Evolutionary conservation across 345 rosid species (phyloP).

Genomic region (Schrenkiella parvula): DNA sequence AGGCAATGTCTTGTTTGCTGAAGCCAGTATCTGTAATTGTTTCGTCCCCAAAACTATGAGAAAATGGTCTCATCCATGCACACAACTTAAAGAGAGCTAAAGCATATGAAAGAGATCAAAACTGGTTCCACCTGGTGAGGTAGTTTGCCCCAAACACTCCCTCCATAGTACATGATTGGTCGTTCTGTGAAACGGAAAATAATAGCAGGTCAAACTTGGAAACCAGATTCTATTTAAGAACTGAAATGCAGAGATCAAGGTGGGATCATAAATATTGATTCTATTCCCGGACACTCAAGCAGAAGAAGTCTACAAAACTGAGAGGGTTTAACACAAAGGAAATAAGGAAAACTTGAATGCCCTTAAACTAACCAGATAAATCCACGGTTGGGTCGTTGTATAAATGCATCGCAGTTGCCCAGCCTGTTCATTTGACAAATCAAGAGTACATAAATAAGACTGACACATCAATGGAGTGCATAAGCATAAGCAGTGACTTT

Average conservation of each 20-base stretch:
- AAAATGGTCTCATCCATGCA: background rate
- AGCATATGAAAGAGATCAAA: background rate
- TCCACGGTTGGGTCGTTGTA: conserved; percentile 57
- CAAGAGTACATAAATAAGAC: conserved; percentile 1
- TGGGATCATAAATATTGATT: background rate
- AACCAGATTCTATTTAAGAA: background rate
- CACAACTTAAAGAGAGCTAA: background rate
- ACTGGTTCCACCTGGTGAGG: conserved; percentile 32
- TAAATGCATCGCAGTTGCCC: conserved; percentile 50
- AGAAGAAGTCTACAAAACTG: background rate
- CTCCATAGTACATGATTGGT: conserved; percentile 33
- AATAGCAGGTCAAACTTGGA: background rate
- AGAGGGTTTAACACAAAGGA: background rate
- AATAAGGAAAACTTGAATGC: background rate
- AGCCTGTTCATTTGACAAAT: conserved; percentile 57
- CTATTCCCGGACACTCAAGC: background rate
- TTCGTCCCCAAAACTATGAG: background rate
- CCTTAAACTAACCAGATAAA: conserved; percentile 60
- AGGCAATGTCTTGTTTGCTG: conserved; percentile 24
- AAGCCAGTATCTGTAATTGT: conserved; percentile 26
- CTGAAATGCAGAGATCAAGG: conserved; percentile 6
- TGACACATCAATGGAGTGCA: background rate
- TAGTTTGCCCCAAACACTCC: conserved; percentile 33
- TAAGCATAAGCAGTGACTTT: background rate
- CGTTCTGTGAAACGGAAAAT: conserved; percentile 19